Base-by-base conservation (phyloP, 106 monocot species). In the Dioscorea dumetorum region DNA sequence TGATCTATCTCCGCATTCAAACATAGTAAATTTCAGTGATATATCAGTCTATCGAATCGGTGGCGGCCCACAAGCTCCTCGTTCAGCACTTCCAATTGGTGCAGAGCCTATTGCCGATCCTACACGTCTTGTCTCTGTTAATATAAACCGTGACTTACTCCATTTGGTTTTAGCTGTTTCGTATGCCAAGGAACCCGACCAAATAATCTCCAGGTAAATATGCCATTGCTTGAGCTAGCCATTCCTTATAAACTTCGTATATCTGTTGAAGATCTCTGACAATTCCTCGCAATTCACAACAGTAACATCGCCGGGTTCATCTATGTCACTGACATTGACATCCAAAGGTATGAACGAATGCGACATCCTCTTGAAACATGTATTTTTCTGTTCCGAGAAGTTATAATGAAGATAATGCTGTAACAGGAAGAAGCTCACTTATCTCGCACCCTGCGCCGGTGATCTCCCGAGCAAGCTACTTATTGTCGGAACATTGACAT, bases 261-360 rank as follows among this genome's bases (percentile, higher is more conserved):
- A 59, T 23, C 18, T 1, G 28, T 21, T 48, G 52, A 66, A 50
- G n/a, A 24, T 57, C 23, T 31, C 62, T 68, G 22, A 78, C 64
- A 23, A 6, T 49, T 74, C 34, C 17, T 59, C 63, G 35, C 48
- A 50, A 68, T 76, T 56, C 72, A 14, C 60, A 63, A 78, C 87
- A 97, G 97, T 82, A 97, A 97, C 64, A 80, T 97, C 65, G 97
- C 91, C 0, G 97, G 97, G 33, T 92, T 92, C 70, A 80, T 97
- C 58, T 92, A 81, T 33, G 76, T 92, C 34, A 87, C 91, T 0
- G 92, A 97, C 61, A 82, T 97, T 35, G 97, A 97, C 78, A 77
- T 82, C 18, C 86, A 89, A 17, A 91, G 95, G 91, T 91, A 90
- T 69, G 34, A 14, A 5, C 2, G 0, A 17, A 21, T 48, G 54